Conservation (phyloP, 208 protist species). For the Wallacemonas sp. region DNA sequence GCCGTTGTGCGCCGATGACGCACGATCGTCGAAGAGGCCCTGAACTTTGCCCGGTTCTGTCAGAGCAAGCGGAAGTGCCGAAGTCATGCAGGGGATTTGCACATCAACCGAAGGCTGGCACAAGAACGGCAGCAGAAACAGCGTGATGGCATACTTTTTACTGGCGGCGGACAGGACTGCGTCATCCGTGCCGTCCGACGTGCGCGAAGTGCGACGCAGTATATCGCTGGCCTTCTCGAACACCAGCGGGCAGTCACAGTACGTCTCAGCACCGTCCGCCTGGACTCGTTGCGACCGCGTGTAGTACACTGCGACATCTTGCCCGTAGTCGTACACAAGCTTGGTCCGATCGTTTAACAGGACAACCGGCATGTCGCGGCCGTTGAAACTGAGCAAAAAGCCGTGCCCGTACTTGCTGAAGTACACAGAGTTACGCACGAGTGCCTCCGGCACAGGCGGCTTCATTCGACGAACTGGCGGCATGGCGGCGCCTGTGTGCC, state of each 20-base stretch:
- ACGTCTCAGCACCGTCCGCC: conserved; percentile 4
- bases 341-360: conserved; percentile 68
- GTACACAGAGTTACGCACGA: conserved; percentile 31
- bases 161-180: conserved; percentile 14
- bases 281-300: conserved; percentile 12
- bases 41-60: conserved; percentile 20
- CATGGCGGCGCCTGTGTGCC: too few species aligned
- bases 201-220: neutral
- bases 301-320: conserved; percentile 38
- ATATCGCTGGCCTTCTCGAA: neutral
- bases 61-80: conserved; percentile 10
- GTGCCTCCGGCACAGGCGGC: conserved; percentile 24
- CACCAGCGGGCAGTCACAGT: neutral
- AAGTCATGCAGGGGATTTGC: conserved; percentile 20
- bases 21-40: conserved; percentile 25
- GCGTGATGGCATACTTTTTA: conserved; percentile 39
- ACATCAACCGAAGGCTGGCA: conserved; percentile 21
- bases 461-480: conserved; percentile 8
- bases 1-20: too few species aligned
- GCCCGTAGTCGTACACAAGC: conserved; percentile 25
- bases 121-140: conserved; percentile 38
- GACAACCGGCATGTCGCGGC: conserved; percentile 16
- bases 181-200: neutral
- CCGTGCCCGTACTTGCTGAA: conserved; percentile 56
- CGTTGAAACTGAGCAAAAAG: conserved; percentile 22